A percentile compares a stretch with the other conserved stretches of the same genome.
Conservation (phyloP, 1,284 basidiomycete genomes). For the Cryptococcus floricola region DNA sequence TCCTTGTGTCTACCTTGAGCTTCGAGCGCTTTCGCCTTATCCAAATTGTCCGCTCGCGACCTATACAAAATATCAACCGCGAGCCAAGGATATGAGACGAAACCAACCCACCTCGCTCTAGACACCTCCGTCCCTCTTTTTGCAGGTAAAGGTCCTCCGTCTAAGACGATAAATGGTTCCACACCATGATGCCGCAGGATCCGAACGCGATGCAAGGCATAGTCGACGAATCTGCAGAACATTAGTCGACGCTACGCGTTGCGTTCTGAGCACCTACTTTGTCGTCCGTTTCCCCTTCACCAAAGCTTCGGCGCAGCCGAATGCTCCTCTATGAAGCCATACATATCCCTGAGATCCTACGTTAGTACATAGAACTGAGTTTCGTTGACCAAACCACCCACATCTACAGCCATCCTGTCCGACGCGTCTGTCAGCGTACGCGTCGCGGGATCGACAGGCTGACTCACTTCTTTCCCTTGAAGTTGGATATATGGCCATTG, state of each 20-base stretch:
- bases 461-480: slow-evolving; percentile 64
- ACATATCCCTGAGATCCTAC: slow-evolving; percentile 69
- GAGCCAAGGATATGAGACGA: background rate
- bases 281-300: slow-evolving; percentile 77
- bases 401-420: background rate
- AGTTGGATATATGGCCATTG: slow-evolving; percentile 72
- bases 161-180: slow-evolving; percentile 89
- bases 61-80: slow-evolving; percentile 33
- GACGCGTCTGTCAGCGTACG: background rate
- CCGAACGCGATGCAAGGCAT: slow-evolving; percentile 87
- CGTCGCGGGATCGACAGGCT: background rate
- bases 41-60: slow-evolving; percentile 48
- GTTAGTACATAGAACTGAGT: too few relatives aligned
- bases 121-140: slow-evolving; percentile 87
- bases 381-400: background rate
- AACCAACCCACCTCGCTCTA: slow-evolving; percentile 56
- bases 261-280: slow-evolving; percentile 58
- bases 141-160: slow-evolving; percentile 90
- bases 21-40: slow-evolving; percentile 67
- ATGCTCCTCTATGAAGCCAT: slow-evolving; percentile 95
- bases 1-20: slow-evolving; percentile 71
- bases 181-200: slow-evolving; percentile 81
- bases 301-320: slow-evolving; percentile 84
- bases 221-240: slow-evolving; percentile 78
- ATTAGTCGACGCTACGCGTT: slow-evolving; percentile 7